These are phyloP conservation scores for Leishmania aethiopica DNA, from an alignment of 208 protist genomes.

Conservation along the genomic window DNA sequence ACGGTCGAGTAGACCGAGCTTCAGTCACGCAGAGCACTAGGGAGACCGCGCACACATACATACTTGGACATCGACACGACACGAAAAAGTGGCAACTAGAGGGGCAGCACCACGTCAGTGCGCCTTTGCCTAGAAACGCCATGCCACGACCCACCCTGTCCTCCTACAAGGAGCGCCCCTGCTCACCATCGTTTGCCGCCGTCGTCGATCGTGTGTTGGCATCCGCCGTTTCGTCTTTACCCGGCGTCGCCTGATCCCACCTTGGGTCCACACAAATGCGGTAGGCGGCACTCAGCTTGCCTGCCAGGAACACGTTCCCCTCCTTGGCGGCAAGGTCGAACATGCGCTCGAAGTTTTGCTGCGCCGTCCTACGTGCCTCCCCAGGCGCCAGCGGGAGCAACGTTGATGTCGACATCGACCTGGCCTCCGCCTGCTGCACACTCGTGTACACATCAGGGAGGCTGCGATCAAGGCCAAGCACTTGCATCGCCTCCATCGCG, in stretches of 20 bases:
- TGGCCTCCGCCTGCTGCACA: constrained; percentile 14
- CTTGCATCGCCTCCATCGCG: constrained; percentile 60
- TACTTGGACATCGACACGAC: background rate
- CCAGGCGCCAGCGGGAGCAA: constrained; percentile 36
- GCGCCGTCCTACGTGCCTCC: constrained; percentile 42
- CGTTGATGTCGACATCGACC: background rate
- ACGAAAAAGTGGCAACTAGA: background rate
- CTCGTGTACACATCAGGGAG: constrained; percentile 22
- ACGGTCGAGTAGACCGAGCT: background rate
- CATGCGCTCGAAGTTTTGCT: constrained; percentile 66
- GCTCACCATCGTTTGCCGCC: background rate
- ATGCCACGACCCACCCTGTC: background rate
- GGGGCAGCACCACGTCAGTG: background rate
- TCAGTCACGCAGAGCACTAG: background rate
- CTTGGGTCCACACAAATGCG: constrained; percentile 70
- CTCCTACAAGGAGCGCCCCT: constrained; percentile 1
- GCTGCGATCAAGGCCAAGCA: constrained; percentile 66
- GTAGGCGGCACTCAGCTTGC: constrained; percentile 83
- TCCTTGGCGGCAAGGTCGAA: constrained; percentile 56
- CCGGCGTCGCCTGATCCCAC: constrained; percentile 48
- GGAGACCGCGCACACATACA: background rate
- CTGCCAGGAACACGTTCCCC: constrained; percentile 72
- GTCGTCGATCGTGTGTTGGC: background rate
- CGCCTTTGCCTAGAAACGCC: background rate
- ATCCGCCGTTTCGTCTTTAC: background rate